A percentile compares a stretch with the other conserved stretches of the same genome.
Conservation (phyloP, 2,329 filamentous ascomycete species). For the Emydomyces testavorans region DNA sequence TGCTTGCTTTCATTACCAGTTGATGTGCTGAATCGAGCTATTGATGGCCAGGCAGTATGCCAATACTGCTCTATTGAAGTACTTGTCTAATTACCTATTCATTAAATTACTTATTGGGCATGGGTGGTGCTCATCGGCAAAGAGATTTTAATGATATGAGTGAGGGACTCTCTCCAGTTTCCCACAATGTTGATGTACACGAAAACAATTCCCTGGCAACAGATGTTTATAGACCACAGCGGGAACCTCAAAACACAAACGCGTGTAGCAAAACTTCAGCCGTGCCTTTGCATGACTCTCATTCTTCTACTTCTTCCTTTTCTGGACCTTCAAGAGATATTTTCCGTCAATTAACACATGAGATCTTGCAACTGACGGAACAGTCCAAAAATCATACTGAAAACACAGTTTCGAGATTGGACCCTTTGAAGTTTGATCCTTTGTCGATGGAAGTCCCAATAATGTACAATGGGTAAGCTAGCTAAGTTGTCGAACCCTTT, state of each 20-base stretch:
- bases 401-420: constrained; percentile 8
- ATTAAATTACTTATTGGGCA: background rate
- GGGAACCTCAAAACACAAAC: background rate
- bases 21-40: background rate
- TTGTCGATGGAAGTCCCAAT: constrained; percentile 23
- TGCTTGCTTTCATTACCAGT: too few relatives aligned
- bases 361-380: constrained; percentile 16
- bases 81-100: background rate
- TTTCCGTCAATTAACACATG: constrained; percentile 16
- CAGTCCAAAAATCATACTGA: constrained; percentile 9
- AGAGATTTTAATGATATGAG: background rate
- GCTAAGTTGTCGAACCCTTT: background rate
- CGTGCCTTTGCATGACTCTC: background rate
- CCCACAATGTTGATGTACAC: background rate
- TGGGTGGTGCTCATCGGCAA: background rate
- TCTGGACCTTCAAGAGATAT: constrained; percentile 11
- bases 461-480: constrained; percentile 23
- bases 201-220: constrained; percentile 1
- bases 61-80: background rate
- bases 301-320: constrained; percentile 13
- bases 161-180: constrained; percentile 1
- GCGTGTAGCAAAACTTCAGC: background rate
- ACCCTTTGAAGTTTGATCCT: constrained; percentile 17
- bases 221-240: constrained; percentile 1
- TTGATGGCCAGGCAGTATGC: background rate